Evolutionary conservation across 768 basidiomycete species (phyloP).

Genomic region (Serendipita sp.): DNA sequence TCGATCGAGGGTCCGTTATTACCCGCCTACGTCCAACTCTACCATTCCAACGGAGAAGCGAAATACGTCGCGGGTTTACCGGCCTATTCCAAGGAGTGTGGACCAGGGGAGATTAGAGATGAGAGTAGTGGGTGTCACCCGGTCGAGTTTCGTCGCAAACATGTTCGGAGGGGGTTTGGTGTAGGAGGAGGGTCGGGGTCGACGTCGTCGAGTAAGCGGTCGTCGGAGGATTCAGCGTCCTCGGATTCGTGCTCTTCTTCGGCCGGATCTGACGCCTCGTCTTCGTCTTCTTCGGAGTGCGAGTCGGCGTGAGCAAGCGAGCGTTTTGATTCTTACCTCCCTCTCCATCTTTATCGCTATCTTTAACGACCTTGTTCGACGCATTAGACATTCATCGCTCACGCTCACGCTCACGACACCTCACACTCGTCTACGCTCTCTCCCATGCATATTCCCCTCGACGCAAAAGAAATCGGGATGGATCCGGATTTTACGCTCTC

Average conservation of each 20-base stretch:
- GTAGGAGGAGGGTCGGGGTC: neutral
- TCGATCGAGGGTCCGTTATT: slow-evolving; percentile 6
- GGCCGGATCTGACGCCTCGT: neutral
- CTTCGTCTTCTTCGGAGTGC: neutral
- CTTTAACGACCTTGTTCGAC: no score
- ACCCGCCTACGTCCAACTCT: slow-evolving; percentile 68
- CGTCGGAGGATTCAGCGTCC: neutral
- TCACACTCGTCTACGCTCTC: no score
- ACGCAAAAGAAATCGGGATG: no score
- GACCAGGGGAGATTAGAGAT: neutral
- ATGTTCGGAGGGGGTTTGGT: neutral
- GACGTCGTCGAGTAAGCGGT: neutral
- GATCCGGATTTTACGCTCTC: no score
- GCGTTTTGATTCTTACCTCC: no score
- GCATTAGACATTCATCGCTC: no score
- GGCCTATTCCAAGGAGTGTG: slow-evolving; percentile 1
- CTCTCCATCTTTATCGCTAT: no score
- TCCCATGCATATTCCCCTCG: no score
- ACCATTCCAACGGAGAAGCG: slow-evolving; percentile 54
- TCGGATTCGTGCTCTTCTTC: neutral
- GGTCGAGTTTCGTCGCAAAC: neutral
- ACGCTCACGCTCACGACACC: no score
- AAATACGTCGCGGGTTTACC: neutral
- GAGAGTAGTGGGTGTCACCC: neutral
- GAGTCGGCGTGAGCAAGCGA: no score